Evolutionary conservation across 371 early-diverging fungal species (phyloP), one percentile per base, ranked within the genome.

Genomic region (Zancudomyces culisetae): DNA sequence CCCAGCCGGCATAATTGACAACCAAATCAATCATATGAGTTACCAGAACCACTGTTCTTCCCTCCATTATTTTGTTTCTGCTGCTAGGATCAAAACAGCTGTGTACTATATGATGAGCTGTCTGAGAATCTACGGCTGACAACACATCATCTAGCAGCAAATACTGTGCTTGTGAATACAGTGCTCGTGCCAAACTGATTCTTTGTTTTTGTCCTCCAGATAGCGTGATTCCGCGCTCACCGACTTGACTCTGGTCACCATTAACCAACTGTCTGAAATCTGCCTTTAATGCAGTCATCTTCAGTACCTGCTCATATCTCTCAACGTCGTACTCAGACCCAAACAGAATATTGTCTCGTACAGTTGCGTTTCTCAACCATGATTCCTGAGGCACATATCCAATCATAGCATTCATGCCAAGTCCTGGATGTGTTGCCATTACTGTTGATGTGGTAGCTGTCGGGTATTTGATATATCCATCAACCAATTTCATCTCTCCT

Each of bases 401-500:
- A 20, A 51, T 35, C 35, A 15, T 15, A 6, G 35, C 6, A 15
- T 35, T 6, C 35, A 35, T 15, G 10, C 15, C 15, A 10, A 6
- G 10, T 6, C 35, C 35, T 15, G 10, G 10, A 35, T 6, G 10
- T 35, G 35, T 15, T 35, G 35, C 35, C 15, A 6, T 15, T 10
- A 15, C 35, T 15, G 15, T 15, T 15, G 15, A 10, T 15, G 10
- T 15, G 35, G 10, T 35, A 15, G 10, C 15, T 15, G 15, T 6
- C 6, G 6, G 10, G 10, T 10, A 10, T 35, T 35, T 20, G 6
- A 65, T 53, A 30, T 52, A 54, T 1, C 71, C 72, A 1, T 61
- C 52, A 1, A 63, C 63, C 56, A 63, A 85, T 54, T 85, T 76
- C 76, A 90, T 86, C 59, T 96, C 95, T 40, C 96, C 98, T n/a